Evolutionary conservation across 2,329 filamentous ascomycete genomes (phyloP), one percentile per base, ranked within the genome.

Genomic region (Botrytis tulipae): DNA sequence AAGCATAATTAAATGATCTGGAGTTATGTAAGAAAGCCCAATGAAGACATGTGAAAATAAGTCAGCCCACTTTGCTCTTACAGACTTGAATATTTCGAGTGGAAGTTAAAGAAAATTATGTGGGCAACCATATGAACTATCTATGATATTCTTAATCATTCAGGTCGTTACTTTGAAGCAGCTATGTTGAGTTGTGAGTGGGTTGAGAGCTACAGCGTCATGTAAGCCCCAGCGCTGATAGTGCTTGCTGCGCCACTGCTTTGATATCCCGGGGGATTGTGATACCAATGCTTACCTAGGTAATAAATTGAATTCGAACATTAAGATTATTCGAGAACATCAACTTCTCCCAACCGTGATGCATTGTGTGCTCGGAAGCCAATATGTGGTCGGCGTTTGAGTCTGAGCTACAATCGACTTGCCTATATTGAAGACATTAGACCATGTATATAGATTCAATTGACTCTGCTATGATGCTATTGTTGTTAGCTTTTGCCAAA

Each of bases 291-390:
- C 57, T 66, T 62, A n/a, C n/a, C n/a, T n/a, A n/a, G n/a, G n/a
- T n/a, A 62, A 62, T 63, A 67, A n/a, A 35, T n/a, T 44, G n/a
- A 14, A 48, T 61, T 67, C 51, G 73, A 70, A 72, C 46, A 72
- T 72, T 72, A 72, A 71, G 46, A 54, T 32, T 72, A 51, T 74
- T 71, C 51, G 60, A 63, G 60, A 71, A 73, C 37, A 29, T 37
- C 54, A 51, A 42, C 22, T 57, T 14, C n/a, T 16, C 14, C n/a
- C 51, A 57, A 29, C 51, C 6, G 18, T 57, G n/a, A 57, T 57
- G 51, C n/a, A 57, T 18, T 29, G n/a, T 18, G 18, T 46, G 16
- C 61, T 42, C n/a, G 22, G n/a, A 35, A 42, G 35, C 44, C 20
- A 29, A 29, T 35, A 37, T 35, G 48, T 51, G 18, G 32, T 35